Base-by-base conservation (phyloP, 2,329 filamentous ascomycete species). In the Phoma sp. region DNA sequence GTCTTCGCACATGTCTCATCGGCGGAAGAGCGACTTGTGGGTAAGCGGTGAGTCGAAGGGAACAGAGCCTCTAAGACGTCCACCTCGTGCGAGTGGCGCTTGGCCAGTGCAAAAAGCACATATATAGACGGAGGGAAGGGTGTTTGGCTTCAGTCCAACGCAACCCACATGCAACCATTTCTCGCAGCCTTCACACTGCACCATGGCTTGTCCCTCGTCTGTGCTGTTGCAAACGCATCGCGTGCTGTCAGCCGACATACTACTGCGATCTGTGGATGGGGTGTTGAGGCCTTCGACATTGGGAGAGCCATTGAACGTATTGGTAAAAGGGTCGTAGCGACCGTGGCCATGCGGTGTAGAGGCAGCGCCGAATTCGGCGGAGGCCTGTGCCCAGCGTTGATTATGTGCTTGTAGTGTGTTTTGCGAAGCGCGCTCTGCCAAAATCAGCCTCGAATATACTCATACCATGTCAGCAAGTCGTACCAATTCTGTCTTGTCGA, bases 181-280 rank as follows among this genome's bases (percentile, higher is more conserved):
- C n/a, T 77, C 81, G 73, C 85, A 88, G 23, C 81, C 83, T 68
- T 84, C 82, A 72, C 85, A 88, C 74, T 86, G 84, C 41, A 87
- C 79, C 80, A 87, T 84, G 27, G 82, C 68, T 60, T 80, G 79
- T 22, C 80, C 82, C 48, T 80, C 83, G 36, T 83, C 79, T 46
- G 78, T 73, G 13, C 80, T 78, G 45, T 82, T 80, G 64, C 85
- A 88, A 24, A 85, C 70, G 68, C 85, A 88, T 33, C 84, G 79
- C 8, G 83, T 85, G 49, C 64, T 73, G 32, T 80, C 80, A 56
- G 73, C 79, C 56, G 79, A 79, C 18, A 80, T 77, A 60, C 77
- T 82, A 57, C 79, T 81, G 35, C 79, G 79, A 48, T 83, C 81
- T 13, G 81, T 83, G 54, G 76, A 80, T 2, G 82, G 82, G 0